Percentiles rank a stretch among this genome's conserved stretches.
phyloP scores from a whole-genome alignment of 495 filamentous ascomycete genomes.

The Neurospora discreta region DNA sequence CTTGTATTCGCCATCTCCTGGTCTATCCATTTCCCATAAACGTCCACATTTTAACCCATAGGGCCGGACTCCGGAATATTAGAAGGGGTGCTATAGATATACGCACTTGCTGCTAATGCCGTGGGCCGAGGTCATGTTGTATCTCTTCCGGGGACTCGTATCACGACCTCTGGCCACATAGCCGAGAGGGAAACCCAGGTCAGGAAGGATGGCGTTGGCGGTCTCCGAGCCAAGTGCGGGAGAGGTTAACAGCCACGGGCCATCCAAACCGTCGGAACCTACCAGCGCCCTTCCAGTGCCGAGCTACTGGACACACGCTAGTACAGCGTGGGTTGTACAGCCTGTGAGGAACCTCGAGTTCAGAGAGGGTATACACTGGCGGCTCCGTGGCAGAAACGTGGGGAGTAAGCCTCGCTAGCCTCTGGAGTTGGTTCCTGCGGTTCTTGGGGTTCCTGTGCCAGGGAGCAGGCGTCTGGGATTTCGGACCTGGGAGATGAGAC shows the following conservation, averaged over 20 bases:
- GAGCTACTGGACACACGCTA: not conserved
- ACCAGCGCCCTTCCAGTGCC: not conserved
- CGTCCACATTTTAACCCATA: not conserved
- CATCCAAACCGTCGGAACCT: not conserved
- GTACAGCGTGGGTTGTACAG: not conserved
- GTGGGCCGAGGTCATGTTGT: not conserved
- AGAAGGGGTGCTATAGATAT: not conserved
- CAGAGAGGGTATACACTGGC: not conserved
- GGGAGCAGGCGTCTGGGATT: not conserved
- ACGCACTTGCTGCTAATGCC: not conserved
- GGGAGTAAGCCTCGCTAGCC: not conserved
- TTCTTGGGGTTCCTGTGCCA: not conserved
- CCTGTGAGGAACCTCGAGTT: not conserved
- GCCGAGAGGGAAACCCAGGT: not conserved
- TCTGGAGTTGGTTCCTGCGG: not conserved
- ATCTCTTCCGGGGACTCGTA: not conserved
- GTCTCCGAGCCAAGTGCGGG: not conserved
- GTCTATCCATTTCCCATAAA: not conserved
- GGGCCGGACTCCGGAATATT: not conserved
- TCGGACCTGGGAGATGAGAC: not conserved
- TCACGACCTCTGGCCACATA: not conserved
- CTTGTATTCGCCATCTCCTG: not conserved
- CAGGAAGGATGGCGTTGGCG: not conserved
- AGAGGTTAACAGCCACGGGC: not conserved
- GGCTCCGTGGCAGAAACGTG: not conserved